phyloP scores from a whole-genome alignment of 2,329 filamentous ascomycete species.

The Remersonia thermophila region DNA sequence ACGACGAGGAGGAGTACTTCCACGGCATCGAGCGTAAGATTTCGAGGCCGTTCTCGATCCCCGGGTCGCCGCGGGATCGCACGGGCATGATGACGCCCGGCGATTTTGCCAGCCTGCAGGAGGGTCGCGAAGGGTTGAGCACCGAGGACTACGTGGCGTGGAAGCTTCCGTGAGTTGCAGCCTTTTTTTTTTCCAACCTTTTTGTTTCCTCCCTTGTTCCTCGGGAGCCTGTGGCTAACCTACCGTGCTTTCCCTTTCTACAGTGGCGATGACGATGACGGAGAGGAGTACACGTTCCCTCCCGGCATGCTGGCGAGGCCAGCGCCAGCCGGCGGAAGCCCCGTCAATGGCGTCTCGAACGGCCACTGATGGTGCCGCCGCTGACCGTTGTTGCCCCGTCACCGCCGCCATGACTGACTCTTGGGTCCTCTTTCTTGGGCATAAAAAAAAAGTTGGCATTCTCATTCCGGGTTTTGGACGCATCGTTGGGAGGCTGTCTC shows the following conservation, averaged over 20 bases:
- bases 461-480: too few species aligned
- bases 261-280: conserved; percentile 78
- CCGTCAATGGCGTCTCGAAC: conserved; percentile 31
- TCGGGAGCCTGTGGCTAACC: too few species aligned
- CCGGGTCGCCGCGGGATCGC: conserved; percentile 80
- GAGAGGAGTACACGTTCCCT: conserved; percentile 55
- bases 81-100: conserved; percentile 98
- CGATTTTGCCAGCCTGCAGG: conserved; percentile 92
- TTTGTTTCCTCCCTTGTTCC: too few species aligned
- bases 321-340: conserved; percentile 27
- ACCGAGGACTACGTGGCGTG: conserved; percentile 98
- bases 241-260: conserved; percentile 5
- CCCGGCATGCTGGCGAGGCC: conserved; percentile 45
- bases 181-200: not conserved
- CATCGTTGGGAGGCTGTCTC: too few species aligned
- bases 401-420: too few species aligned
- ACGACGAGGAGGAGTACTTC: conserved; percentile 81
- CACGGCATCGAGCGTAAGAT: conserved; percentile 91
- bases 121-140: conserved; percentile 80
- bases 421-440: too few species aligned
- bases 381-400: not conserved
- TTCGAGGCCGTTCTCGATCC: conserved; percentile 83
- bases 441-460: too few species aligned
- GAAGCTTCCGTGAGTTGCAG: conserved; percentile 79
- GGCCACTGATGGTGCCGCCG: conserved; percentile 25